Evolutionary conservation across 495 filamentous ascomycete species (phyloP).

Genomic region (Aspergillus kassunensis): DNA sequence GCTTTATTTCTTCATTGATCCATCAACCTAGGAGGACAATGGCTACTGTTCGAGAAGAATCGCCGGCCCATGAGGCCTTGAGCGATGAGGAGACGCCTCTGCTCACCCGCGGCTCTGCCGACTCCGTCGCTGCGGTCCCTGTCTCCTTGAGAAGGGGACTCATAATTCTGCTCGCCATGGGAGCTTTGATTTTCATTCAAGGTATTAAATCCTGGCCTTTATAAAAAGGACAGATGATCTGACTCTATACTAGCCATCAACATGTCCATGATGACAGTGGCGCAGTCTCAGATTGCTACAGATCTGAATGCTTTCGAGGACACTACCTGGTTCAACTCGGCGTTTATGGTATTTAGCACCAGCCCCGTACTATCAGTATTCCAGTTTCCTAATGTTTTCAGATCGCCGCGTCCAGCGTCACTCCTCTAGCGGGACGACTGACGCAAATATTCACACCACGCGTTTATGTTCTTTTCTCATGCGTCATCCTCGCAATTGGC

Average conservation of each 20-base stretch:
- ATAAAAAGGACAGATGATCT: background rate
- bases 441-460: conserved; percentile 65
- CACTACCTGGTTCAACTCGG: conserved; percentile 71
- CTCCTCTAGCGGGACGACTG: conserved; percentile 63
- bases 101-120: conserved; percentile 4
- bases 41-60: background rate
- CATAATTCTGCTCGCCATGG: conserved; percentile 13
- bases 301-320: conserved; percentile 68
- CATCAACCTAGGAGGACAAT: background rate
- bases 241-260: conserved; percentile 51
- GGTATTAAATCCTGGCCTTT: background rate
- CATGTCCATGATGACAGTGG: conserved; percentile 73
- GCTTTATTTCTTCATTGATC: background rate
- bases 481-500: conserved; percentile 55
- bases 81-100: conserved; percentile 10
- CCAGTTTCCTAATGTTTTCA: conserved; percentile 19
- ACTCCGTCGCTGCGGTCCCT: background rate
- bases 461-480: conserved; percentile 52
- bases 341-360: conserved; percentile 49
- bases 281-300: conserved; percentile 65
- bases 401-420: conserved; percentile 64
- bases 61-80: background rate
- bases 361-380: background rate
- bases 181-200: conserved; percentile 17
- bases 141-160: conserved; percentile 13